phyloP scores from a whole-genome alignment of 2,329 filamentous ascomycete genomes.

The Colletotrichum liriopes region DNA sequence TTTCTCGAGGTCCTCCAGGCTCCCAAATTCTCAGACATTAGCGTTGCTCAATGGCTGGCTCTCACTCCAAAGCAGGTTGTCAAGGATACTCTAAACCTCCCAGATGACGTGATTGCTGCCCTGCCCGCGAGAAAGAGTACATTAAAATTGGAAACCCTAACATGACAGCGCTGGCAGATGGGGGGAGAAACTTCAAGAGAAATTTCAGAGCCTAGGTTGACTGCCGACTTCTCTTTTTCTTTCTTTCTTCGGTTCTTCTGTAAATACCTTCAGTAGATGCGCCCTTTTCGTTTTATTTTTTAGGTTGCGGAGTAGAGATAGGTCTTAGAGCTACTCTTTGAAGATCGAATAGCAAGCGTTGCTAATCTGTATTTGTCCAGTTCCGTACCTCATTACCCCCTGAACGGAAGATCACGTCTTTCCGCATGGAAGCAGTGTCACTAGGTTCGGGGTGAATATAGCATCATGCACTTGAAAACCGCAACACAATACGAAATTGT shows the following conservation, averaged over 20 bases:
- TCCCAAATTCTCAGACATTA: slow-evolving; percentile 66
- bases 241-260: not conserved
- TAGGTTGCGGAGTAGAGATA: not conserved
- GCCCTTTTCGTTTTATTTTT: not conserved
- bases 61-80: slow-evolving; percentile 72
- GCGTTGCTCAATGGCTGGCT: slow-evolving; percentile 72
- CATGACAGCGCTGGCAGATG: slow-evolving; percentile 50
- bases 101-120: slow-evolving; percentile 54
- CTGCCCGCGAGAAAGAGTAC: slow-evolving; percentile 59
- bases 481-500: not conserved
- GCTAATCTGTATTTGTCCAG: too few relatives aligned
- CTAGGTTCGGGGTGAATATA: not conserved
- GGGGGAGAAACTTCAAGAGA: slow-evolving; percentile 20
- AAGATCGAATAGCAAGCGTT: not conserved
- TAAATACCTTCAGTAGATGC: not conserved
- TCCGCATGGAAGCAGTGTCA: not conserved
- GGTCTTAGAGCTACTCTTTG: too few relatives aligned
- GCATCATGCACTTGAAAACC: not conserved
- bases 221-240: not conserved
- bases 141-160: slow-evolving; percentile 59
- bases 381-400: not conserved
- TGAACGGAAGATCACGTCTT: not conserved
- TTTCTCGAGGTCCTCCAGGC: slow-evolving; percentile 74
- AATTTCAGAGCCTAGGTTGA: not conserved
- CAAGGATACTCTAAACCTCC: slow-evolving; percentile 67